phyloP scores from a whole-genome alignment of 768 basidiomycete species.

The Boletales sp. region DNA sequence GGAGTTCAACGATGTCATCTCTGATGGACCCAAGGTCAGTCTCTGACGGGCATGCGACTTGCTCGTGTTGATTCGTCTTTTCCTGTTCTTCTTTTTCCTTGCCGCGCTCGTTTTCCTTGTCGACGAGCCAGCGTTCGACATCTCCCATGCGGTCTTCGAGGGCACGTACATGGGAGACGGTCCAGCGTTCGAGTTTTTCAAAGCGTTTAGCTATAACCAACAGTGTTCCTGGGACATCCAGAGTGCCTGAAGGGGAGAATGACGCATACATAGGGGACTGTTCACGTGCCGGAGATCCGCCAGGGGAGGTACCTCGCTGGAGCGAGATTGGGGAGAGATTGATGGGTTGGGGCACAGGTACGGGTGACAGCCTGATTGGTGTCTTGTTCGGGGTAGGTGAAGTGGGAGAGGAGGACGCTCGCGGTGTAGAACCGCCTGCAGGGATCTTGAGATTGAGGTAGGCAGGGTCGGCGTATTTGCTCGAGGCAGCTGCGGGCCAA shows the following conservation, averaged over 20 bases:
- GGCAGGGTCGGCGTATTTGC: constrained; percentile 56
- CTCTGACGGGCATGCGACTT: constrained; percentile 17
- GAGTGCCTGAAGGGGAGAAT: constrained; percentile 63
- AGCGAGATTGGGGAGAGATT: constrained; percentile 66
- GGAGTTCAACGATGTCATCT: constrained; percentile 69
- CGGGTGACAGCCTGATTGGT: constrained; percentile 28
- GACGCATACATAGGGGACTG: constrained; percentile 74
- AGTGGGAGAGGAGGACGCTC: constrained; percentile 48
- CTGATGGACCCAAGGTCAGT: constrained; percentile 52
- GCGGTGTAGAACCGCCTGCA: constrained; percentile 42
- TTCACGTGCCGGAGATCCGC: constrained; percentile 38
- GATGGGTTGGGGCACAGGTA: constrained; percentile 39
- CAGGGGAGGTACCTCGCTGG: constrained; percentile 42
- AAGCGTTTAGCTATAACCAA: constrained; percentile 72
- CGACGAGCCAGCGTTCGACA: constrained; percentile 87
- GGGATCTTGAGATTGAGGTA: constrained; percentile 56
- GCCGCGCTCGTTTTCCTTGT: constrained; percentile 63
- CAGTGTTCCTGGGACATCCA: constrained; percentile 74
- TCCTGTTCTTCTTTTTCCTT: constrained; percentile 40
- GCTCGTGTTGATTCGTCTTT: not conserved
- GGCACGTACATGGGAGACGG: constrained; percentile 82
- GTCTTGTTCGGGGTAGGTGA: constrained; percentile 55
- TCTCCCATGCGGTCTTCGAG: constrained; percentile 90
- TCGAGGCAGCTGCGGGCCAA: constrained; percentile 54
- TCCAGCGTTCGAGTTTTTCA: constrained; percentile 89